Conservation (phyloP, 140 eudicot genomes). For the Senecio squalidus region DNA sequence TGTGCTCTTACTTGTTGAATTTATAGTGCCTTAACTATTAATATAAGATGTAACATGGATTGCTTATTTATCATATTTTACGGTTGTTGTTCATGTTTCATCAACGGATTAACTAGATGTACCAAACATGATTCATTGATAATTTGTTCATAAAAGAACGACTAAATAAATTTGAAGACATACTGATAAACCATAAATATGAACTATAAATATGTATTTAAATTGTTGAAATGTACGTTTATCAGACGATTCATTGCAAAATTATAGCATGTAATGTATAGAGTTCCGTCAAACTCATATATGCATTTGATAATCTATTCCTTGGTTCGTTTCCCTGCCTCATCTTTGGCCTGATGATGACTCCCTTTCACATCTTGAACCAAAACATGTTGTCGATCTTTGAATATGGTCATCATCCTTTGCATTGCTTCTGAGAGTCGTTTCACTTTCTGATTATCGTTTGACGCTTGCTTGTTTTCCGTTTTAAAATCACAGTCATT, state of each 20-base stretch:
- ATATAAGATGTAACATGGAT: too few species aligned
- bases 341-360: slow-evolving; percentile 3
- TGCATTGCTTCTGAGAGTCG: slow-evolving; percentile 15
- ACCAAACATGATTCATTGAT: too few species aligned
- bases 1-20: too few species aligned
- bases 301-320: background rate
- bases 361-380: slow-evolving; percentile 3
- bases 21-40: too few species aligned
- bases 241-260: background rate
- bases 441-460: slow-evolving; percentile 17
- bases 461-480: slow-evolving; percentile 14
- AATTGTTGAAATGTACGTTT: background rate
- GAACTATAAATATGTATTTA: too few species aligned
- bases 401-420: slow-evolving; percentile 15
- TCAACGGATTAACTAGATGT: too few species aligned
- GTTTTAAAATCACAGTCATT: slow-evolving; percentile 8
- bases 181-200: too few species aligned
- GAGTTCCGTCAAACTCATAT: background rate
- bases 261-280: background rate
- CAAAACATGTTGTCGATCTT: slow-evolving; percentile 5
- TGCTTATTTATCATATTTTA: too few species aligned
- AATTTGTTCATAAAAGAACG: too few species aligned
- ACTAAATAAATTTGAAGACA: too few species aligned
- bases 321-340: background rate
- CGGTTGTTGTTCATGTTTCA: too few species aligned